These are phyloP conservation scores for Acmispon strigosus DNA, from an alignment of 306 rosid species.

Conservation along the genomic window DNA sequence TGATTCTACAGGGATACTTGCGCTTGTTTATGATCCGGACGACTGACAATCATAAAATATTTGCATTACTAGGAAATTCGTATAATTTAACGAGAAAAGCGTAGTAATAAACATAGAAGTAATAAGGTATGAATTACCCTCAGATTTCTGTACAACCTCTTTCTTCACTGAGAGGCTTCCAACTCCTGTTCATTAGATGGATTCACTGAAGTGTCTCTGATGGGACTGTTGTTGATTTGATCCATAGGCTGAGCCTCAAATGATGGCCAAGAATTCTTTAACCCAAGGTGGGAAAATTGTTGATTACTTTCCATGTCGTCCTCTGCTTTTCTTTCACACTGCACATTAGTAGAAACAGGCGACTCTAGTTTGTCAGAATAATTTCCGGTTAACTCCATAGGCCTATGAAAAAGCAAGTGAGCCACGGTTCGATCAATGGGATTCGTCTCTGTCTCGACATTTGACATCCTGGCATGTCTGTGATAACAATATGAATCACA, in stretches of 20 bases:
- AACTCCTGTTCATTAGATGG: slow-evolving; percentile 44
- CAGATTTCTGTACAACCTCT: neutral
- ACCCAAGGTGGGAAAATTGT: slow-evolving; percentile 30
- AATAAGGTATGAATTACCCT: slow-evolving; percentile 64
- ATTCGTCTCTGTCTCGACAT: slow-evolving; percentile 77
- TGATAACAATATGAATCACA: slow-evolving; percentile 20
- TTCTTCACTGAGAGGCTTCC: slow-evolving; percentile 58
- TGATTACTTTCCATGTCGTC: slow-evolving; percentile 31
- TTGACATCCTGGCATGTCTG: slow-evolving; percentile 44
- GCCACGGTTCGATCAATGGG: slow-evolving; percentile 87
- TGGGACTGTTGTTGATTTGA: slow-evolving; percentile 36
- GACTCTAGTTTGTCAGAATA: slow-evolving; percentile 41
- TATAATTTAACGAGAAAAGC: slow-evolving; percentile 10
- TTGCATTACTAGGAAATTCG: slow-evolving; percentile 40
- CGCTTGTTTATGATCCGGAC: slow-evolving; percentile 32
- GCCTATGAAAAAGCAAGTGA: slow-evolving; percentile 82
- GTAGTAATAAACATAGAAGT: slow-evolving; percentile 21
- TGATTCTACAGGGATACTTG: slow-evolving; percentile 24
- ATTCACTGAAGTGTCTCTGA: slow-evolving; percentile 49
- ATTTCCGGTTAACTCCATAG: slow-evolving; percentile 46
- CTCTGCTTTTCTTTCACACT: slow-evolving; percentile 32
- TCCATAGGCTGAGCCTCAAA: slow-evolving; percentile 30
- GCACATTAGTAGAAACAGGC: slow-evolving; percentile 37
- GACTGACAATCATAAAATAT: slow-evolving; percentile 48
- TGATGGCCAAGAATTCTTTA: slow-evolving; percentile 25